Evolutionary conservation across 108 stramenopile species (phyloP), one percentile per base, ranked within the genome.

Genomic region (Licmophora abbreviata): DNA sequence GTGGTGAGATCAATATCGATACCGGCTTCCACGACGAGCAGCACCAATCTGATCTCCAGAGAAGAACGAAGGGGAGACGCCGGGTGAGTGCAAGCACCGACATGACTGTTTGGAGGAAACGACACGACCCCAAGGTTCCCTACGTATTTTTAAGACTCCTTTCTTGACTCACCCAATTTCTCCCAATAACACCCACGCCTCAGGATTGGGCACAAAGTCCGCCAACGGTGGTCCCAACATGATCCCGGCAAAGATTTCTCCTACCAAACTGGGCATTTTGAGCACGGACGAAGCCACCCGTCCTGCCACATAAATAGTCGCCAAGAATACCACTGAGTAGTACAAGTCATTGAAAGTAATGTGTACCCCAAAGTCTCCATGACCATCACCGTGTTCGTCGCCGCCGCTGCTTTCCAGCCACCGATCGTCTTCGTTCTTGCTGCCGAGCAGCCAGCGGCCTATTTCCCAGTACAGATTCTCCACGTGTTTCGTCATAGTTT

Each of bases 1-100:
- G 77, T 78, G 23, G 76, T 66, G 28, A 85, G 36, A 64, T 90
- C 84, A 48, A 90, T 81, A 55, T 83, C 79, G 47, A 90, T 76
- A 14, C 88, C 88, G 15, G 84, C 88, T 60, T 90, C 88, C 18
- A 90, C 33, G 4, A 85, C 81, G 11, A 85, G 56, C 17, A 89
- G 40, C 34, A 85, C 63, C 23, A 87, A 59, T 23, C 73, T 74
- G 45, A 46, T 12, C 11, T 28, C 18, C 4, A 23, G 25, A 10
- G 9, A 7, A 31, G 9, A 14, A 9, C 8, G 9, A 18, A 9
- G 15, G 44, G 9, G 15, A 15, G 10, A 9, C 9, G 44, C 9
- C 9, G 20, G n/a, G n/a, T n/a, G n/a, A n/a, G n/a, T n/a, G n/a
- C n/a, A n/a, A n/a, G n/a, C n/a, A n/a, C n/a, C n/a, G n/a, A n/a